Evolutionary conservation across 2,329 filamentous ascomycete species (phyloP).

Genomic region (Scopulariopsis brevicaulis): DNA sequence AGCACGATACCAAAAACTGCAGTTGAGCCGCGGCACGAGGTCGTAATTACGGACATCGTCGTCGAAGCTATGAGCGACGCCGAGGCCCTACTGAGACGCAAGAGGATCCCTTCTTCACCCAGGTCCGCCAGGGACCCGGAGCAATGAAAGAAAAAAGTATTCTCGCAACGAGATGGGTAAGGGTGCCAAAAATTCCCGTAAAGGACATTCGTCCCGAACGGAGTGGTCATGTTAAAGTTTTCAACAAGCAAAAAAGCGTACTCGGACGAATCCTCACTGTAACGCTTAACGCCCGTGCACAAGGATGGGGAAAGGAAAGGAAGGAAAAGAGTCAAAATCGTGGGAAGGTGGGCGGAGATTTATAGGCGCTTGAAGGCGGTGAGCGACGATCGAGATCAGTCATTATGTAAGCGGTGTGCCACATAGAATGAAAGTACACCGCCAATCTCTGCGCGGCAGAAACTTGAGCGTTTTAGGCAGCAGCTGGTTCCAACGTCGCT

Average conservation of each 20-base stretch:
- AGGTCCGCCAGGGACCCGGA: conserved; percentile 17
- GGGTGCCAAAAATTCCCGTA: conserved; percentile 61
- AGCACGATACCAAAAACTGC: too few species aligned
- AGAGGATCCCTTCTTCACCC: conserved; percentile 29
- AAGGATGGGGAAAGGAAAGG: conserved; percentile 38
- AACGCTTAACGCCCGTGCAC: conserved; percentile 68
- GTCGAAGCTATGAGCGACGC: too few species aligned
- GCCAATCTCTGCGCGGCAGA: neutral
- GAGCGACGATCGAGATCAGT: neutral
- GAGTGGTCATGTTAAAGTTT: conserved; percentile 69
- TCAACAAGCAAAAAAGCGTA: conserved; percentile 74
- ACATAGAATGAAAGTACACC: neutral
- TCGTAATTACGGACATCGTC: too few species aligned
- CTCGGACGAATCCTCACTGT: conserved; percentile 69
- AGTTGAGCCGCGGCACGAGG: too few species aligned
- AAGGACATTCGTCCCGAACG: conserved; percentile 51
- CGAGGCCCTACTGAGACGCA: too few species aligned
- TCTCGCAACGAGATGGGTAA: conserved; percentile 12
- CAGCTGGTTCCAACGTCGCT: too few species aligned
- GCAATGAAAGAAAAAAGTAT: conserved; percentile 29
- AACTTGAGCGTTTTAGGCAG: neutral
- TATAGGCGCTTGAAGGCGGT: conserved; percentile 17
- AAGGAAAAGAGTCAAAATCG: conserved; percentile 21
- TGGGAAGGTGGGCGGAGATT: conserved; percentile 14
- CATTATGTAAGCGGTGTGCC: neutral